phyloP scores from a whole-genome alignment of 768 basidiomycete species.

The Tricholoma hemisulphureum region DNA sequence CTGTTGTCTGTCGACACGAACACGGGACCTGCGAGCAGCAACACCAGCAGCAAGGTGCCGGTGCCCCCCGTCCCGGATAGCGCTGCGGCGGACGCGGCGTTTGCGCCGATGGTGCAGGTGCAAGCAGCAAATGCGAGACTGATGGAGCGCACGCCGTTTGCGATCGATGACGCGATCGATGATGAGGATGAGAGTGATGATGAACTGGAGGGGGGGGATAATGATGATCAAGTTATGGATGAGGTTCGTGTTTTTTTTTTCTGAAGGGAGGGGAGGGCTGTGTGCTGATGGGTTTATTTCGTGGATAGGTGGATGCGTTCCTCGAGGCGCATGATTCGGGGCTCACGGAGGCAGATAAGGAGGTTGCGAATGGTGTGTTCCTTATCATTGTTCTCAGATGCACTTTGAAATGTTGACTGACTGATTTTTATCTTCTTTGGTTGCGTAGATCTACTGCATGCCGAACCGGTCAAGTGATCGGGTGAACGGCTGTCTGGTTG shows the following conservation, averaged over 20 bases:
- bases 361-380: slow-evolving; percentile 67
- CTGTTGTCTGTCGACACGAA: slow-evolving; percentile 54
- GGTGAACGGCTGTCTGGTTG: too few relatives aligned
- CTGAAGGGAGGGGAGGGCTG: too few relatives aligned
- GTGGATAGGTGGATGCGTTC: slow-evolving; percentile 80
- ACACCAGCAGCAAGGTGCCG: slow-evolving; percentile 24
- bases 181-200: slow-evolving; percentile 59
- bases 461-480: slow-evolving; percentile 27
- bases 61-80: slow-evolving; percentile 34
- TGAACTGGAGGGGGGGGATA: slow-evolving; percentile 52
- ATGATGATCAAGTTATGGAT: slow-evolving; percentile 82
- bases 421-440: too few relatives aligned
- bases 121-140: slow-evolving; percentile 77
- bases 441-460: slow-evolving; percentile 26
- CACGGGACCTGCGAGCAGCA: too few relatives aligned
- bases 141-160: slow-evolving; percentile 92
- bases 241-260: slow-evolving; percentile 56
- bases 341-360: slow-evolving; percentile 74
- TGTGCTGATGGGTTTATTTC: not conserved
- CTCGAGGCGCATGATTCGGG: slow-evolving; percentile 91
- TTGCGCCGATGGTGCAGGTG: slow-evolving; percentile 66
- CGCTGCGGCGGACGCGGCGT: slow-evolving; percentile 24
- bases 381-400: not conserved
- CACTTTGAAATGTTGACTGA: not conserved
- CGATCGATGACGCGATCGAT: slow-evolving; percentile 92